A percentile compares a stretch with the other conserved stretches of the same genome.
phyloP scores from a whole-genome alignment of 805 yeast genomes.

The Schwanniomyces vanrijiae region DNA sequence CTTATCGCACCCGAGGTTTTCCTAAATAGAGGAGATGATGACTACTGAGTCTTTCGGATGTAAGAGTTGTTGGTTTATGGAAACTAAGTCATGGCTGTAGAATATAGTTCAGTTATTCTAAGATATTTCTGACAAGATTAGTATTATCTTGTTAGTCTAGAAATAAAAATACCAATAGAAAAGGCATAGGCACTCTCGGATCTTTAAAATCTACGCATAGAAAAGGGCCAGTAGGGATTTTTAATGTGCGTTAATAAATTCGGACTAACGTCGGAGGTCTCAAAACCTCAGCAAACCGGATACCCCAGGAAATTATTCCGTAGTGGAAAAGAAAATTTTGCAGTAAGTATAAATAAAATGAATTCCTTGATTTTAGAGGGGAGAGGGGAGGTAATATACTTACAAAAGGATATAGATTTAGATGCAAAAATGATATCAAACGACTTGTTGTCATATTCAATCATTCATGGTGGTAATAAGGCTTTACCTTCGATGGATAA shows the following conservation, averaged over 20 bases:
- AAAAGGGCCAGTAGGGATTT: background rate
- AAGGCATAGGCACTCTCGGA: background rate
- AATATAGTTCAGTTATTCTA: background rate
- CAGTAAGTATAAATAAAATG: conserved; percentile 2
- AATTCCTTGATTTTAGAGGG: background rate
- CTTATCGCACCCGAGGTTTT: conserved; percentile 15
- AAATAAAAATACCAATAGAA: too few species aligned
- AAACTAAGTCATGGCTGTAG: background rate
- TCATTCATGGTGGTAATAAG: conserved; percentile 30
- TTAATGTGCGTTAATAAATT: conserved; percentile 1
- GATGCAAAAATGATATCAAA: conserved; percentile 22
- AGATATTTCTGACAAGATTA: too few species aligned
- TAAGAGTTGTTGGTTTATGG: background rate
- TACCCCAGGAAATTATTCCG: conserved; percentile 14
- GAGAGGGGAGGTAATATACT: background rate
- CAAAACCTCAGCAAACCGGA: conserved; percentile 8
- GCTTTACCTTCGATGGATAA: conserved; percentile 1
- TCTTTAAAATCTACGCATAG: background rate
- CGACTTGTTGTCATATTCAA: conserved; percentile 41
- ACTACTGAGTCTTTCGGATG: conserved; percentile 1
- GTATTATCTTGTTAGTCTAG: too few species aligned
- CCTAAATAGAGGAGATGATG: conserved; percentile 5
- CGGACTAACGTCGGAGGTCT: conserved; percentile 10
- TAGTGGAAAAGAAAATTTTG: conserved; percentile 2
- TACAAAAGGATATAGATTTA: background rate